phyloP scores from a whole-genome alignment of 768 basidiomycete genomes.

The Candolleomyces eurysporus region DNA sequence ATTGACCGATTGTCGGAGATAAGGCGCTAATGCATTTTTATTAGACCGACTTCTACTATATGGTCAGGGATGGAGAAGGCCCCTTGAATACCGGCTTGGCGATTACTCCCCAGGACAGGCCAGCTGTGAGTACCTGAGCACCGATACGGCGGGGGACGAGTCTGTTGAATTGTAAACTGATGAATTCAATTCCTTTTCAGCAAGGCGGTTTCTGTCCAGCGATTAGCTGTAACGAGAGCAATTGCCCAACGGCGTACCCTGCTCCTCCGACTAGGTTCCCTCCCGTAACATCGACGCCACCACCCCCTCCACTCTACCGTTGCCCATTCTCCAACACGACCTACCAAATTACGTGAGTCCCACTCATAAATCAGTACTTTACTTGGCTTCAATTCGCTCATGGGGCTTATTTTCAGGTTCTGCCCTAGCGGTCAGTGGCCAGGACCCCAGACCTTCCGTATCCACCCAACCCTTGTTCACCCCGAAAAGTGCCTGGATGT shows the following conservation, averaged over 20 bases:
- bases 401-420: background rate
- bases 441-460: conserved; percentile 12
- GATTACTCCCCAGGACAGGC: conserved; percentile 17
- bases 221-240: conserved; percentile 16
- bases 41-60: conserved; percentile 27
- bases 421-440: conserved; percentile 25
- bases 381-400: background rate
- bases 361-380: background rate
- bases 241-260: conserved; percentile 21
- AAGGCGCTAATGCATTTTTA: background rate
- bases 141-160: too few relatives aligned
- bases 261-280: conserved; percentile 24
- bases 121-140: conserved; percentile 13
- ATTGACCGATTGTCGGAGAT: background rate
- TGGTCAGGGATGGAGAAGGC: conserved; percentile 21
- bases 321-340: conserved; percentile 18
- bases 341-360: conserved; percentile 17
- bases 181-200: background rate
- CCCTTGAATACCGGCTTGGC: conserved; percentile 25
- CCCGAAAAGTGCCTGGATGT: conserved; percentile 32
- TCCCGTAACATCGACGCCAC: conserved; percentile 10
- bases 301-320: conserved; percentile 17
- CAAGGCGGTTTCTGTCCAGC: conserved; percentile 20
- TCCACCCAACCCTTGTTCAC: conserved; percentile 12
- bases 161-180: background rate